Evolutionary conservation across 2,329 filamentous ascomycete species (phyloP), one percentile per base, ranked within the genome.

Genomic region (Thermothelomyces thermophilus): DNA sequence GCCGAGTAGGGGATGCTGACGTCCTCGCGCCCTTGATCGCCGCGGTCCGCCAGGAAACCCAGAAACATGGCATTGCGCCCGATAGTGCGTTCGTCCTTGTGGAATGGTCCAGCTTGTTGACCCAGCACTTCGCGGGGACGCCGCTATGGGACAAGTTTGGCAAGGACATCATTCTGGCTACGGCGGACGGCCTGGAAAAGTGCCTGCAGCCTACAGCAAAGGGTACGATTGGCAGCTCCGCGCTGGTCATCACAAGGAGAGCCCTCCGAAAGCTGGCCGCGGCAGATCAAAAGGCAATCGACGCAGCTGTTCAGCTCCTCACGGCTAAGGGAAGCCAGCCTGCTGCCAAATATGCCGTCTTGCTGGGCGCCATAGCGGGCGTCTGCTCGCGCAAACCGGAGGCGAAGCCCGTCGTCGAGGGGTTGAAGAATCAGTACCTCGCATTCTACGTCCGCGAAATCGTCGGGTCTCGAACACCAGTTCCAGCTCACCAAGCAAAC

Each of bases 391-490:
- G 90, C 47, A 77, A 90, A 47, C 70, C 78, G 3, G 68, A 77
- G 53, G 75, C 82, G 42, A 85, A 82, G 61, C 68, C 78, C 5
- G 66, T 82, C 26, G 65, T 97, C 42, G 76, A 82, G 50, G 69
- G 71, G 39, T 74, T 80, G 52, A 95, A 90, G 70, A 70, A 79
- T 37, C 76, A 84, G 44, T 87, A 90, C 64, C 84, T 89, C 65
- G 73, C 82, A 6, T 98, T 91, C 66, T 97, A 94, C 65, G 76
- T 80, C 13, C 83, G 93, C 58, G 90, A 96, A 62, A 78, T 97
- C 41, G 72, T 96, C 54, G 85, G 86, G 24, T 95, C 91, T 11
- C 83, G 86, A 58, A 81, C 76, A 9, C 70, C 77, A 6, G 71
- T 97, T 28, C 82, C 89, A 2, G 64, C 70, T 26, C 86, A 95